A percentile compares a stretch with the other conserved stretches of the same genome.
phyloP scores from a whole-genome alignment of 2,329 filamentous ascomycete genomes.

The Aspergillus neotritici region DNA sequence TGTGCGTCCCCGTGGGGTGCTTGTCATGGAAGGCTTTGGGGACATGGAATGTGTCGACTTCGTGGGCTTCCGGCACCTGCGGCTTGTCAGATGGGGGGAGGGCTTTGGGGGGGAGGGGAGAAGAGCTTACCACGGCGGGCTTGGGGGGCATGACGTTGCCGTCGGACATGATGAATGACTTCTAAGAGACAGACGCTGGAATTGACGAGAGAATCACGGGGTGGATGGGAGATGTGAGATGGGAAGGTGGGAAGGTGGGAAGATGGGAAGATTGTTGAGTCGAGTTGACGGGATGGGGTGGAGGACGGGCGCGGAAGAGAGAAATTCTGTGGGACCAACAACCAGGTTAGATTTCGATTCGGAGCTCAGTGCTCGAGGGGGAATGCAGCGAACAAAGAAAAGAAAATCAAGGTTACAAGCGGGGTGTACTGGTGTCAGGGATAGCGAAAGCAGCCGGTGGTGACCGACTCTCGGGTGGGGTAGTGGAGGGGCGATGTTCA shows the following conservation, averaged over 20 bases:
- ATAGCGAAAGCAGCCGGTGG: not conserved
- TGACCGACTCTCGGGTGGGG: slow-evolving; percentile 1
- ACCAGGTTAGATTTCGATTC: not conserved
- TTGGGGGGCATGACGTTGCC: slow-evolving; percentile 30
- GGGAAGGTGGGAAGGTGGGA: not conserved
- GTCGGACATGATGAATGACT: slow-evolving; percentile 31
- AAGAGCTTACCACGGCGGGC: slow-evolving; percentile 37
- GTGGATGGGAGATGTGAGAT: too few relatives aligned
- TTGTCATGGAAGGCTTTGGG: slow-evolving; percentile 54
- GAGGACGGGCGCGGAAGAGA: not conserved
- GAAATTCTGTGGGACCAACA: not conserved
- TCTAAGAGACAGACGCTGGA: too few relatives aligned
- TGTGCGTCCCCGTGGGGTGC: slow-evolving; percentile 56
- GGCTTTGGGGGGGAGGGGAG: not conserved
- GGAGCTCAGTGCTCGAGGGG: not conserved
- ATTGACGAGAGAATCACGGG: not conserved
- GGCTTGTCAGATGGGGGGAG: slow-evolving; percentile 10
- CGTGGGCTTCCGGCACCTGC: slow-evolving; percentile 43
- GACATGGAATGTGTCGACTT: slow-evolving; percentile 50
- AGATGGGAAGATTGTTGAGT: not conserved
- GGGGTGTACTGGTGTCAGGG: too few relatives aligned
- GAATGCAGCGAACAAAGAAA: not conserved
- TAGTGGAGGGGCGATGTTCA: too few relatives aligned
- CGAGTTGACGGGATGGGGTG: too few relatives aligned
- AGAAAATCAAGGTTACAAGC: not conserved